Evolutionary conservation across 805 yeast species (phyloP).

Genomic region (Pichia manshurica): DNA sequence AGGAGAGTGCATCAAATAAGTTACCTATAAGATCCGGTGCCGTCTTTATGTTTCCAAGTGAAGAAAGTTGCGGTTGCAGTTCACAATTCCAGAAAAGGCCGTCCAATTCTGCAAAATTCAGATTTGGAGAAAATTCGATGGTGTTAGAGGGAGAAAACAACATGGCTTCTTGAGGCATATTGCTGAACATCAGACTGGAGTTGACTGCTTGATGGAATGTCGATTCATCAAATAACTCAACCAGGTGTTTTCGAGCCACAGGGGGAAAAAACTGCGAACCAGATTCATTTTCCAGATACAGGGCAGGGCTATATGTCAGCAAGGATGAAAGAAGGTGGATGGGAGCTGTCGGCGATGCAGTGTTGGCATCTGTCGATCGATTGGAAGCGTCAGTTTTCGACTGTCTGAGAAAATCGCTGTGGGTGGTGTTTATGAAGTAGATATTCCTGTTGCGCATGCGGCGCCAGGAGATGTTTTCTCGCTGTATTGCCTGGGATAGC

Average conservation of each 20-base stretch:
- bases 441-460: not conserved
- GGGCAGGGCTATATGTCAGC: no score
- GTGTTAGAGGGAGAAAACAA: no score
- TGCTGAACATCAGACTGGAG: not conserved
- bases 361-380: no score
- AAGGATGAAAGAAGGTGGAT: no score
- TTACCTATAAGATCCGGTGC: not conserved
- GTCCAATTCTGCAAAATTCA: no score
- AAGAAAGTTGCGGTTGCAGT: no score
- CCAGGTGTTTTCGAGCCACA: not conserved
- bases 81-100: no score
- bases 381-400: not conserved
- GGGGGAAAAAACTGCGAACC: not conserved
- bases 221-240: not conserved
- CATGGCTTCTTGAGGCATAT: not conserved
- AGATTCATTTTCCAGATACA: no score
- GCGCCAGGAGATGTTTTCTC: not conserved
- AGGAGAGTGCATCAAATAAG: not conserved
- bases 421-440: not conserved
- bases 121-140: no score
- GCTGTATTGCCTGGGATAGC: not conserved
- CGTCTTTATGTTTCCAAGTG: no score
- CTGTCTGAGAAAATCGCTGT: not conserved
- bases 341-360: no score
- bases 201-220: not conserved